Evolutionary conservation across 2,329 filamentous ascomycete genomes (phyloP), one percentile per base, ranked within the genome.

Genomic region (Trichoderma simmonsii): DNA sequence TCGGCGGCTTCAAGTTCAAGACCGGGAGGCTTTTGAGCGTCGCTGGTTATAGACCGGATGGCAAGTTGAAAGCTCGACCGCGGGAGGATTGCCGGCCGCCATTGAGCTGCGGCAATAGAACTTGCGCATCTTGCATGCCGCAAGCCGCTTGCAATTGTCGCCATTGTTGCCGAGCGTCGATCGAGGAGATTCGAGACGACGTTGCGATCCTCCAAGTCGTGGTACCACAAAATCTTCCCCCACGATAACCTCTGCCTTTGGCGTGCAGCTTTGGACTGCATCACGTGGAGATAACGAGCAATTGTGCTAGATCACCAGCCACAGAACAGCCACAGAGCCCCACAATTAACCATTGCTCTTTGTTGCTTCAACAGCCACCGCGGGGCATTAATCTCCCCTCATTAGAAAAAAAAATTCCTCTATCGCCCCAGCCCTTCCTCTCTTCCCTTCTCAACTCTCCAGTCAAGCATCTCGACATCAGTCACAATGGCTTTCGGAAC

Each of bases 401-500:
- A 65, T 73, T 74, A 81, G 81, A 78, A 65, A 73, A 76, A 81
- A 82, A 82, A 82, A 77, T 81, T 79, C 77, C 77, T 78, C 51
- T 72, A 65, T 71, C 72, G 68, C 73, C 73, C 73, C 72, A 43
- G 71, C 61, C 28, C 62, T 48, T 62, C 65, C 70, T 62, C 71
- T 57, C 61, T 70, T 73, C 51, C 32, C 39, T 71, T 71, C 75
- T 74, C 73, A 32, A 71, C 73, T 57, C 28, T 70, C 39, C 57
- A 71, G 73, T 74, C 73, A 30, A 68, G 69, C 54, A 70, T 69
- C 61, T 69, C 75, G 75, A 69, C 74, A 73, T 72, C 72, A 73
- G 80, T 83, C 87, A 93, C 89, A 84, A 97, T 97, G 92, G 89
- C 93, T 83, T 98, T 99, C 90, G 96, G 96, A 87, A 99, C 97